Conservation (phyloP, 306 rosid species). For the Dryas octopetala region DNA sequence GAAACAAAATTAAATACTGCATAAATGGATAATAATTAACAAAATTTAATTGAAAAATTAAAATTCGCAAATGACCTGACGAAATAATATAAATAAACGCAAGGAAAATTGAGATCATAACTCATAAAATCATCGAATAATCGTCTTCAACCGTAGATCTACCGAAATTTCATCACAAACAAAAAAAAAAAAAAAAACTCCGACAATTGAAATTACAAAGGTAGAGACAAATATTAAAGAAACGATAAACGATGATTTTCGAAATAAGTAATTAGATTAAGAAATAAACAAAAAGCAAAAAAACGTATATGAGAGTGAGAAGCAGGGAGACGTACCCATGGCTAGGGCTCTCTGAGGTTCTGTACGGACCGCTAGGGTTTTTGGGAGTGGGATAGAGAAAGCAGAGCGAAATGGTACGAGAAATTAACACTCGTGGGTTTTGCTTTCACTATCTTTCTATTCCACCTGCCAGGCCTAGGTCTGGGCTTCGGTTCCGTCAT, state of each 20-base stretch:
- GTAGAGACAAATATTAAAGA: not conserved
- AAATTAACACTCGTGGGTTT: not conserved
- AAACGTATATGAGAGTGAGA: not conserved
- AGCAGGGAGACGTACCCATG: conserved; percentile 27
- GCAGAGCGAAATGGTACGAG: not conserved
- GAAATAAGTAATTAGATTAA: not conserved
- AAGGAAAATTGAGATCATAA: conserved; percentile 1
- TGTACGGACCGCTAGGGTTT: conserved; percentile 27
- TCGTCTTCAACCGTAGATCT: conserved; percentile 9
- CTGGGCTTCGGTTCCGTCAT: not conserved
- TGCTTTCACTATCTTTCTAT: not conserved
- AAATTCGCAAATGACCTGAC: not conserved
- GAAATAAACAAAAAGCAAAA: not conserved
- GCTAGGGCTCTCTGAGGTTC: conserved; percentile 7
- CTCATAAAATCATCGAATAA: not conserved
- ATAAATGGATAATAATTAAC: not conserved
- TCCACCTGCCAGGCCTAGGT: not conserved
- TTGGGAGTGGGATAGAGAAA: not conserved
- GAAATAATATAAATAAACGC: not conserved
- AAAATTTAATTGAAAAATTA: not conserved
- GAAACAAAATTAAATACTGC: not conserved
- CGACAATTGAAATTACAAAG: not conserved
- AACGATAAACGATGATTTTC: not conserved
- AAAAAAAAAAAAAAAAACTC: not conserved
- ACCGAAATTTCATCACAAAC: not conserved